Base-by-base conservation (phyloP, 2,329 filamentous ascomycete genomes). In the Colletotrichum horii region DNA sequence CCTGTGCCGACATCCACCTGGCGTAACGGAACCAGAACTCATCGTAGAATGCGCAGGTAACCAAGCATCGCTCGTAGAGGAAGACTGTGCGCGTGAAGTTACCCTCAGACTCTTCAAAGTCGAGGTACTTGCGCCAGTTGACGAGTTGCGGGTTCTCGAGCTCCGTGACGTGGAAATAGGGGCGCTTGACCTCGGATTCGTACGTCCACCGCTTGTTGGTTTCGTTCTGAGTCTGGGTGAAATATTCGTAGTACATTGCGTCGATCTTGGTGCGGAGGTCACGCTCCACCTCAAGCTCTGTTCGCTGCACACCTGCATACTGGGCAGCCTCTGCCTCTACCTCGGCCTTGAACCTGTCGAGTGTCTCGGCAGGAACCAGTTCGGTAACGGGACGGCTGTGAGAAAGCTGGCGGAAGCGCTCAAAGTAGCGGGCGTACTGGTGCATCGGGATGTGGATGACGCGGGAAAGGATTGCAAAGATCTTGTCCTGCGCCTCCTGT, bases 11-110 rank as follows among this genome's bases (percentile, higher is more conserved):
- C 94, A 98, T 98, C 97, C 97, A 99, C 55, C 96, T 90, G 19
- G 94, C 95, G 84, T 98, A 99, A n/a, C 97, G 94, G 80, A 98
- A 92, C 97, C 97, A 99, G 84, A 98, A 98, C 82, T 98, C 96
- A 66, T 98, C 96, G 82, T 99, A 98, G 79, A 97, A 94, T 19
- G 97, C 96, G 81, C 95, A 97, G 1, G 95, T 96, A 43, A 98
- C 95, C 68, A 99, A 86, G 80, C 96, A 98, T 67, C 97, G 93
- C 87, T 99, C 97, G 83, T 99, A 98, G 36, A 99, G 87, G 81
- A 97, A 97, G 8, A 94, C 91, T 61, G 90, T 93, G 75, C 97
- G 92, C 16, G 89, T 85, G 78, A 93, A 95, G 78, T 96, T 92
- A 68, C 94, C 95, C 83, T 98, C 94, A 0, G 90, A 86, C 85